These are phyloP conservation scores for Metschnikowia koreensis DNA, from an alignment of 805 yeast species.

Conservation along the genomic window DNA sequence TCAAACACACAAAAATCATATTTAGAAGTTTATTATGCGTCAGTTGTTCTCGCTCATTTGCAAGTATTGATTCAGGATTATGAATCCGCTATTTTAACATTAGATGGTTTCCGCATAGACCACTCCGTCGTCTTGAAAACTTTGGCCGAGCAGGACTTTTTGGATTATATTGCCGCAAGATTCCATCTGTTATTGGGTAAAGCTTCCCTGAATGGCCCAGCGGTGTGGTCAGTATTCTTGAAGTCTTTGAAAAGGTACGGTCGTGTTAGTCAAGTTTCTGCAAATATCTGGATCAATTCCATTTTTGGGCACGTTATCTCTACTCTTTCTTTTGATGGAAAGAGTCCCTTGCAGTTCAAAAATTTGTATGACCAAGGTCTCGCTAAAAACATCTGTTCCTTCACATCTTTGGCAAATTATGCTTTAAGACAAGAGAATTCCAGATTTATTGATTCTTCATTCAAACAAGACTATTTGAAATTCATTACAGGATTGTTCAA, in stretches of 20 bases:
- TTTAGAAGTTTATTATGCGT: slow-evolving; percentile 33
- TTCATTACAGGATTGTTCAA: slow-evolving; percentile 24
- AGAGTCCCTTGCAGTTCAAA: slow-evolving; percentile 16
- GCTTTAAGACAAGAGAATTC: slow-evolving; percentile 24
- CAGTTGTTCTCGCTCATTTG: slow-evolving; percentile 36
- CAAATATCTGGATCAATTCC: slow-evolving; percentile 34
- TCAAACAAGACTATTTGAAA: slow-evolving; percentile 26
- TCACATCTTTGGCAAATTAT: slow-evolving; percentile 28
- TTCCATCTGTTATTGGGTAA: slow-evolving; percentile 33
- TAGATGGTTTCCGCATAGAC: slow-evolving; percentile 12
- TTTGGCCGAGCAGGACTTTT: slow-evolving; percentile 21
- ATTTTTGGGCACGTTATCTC: slow-evolving; percentile 23
- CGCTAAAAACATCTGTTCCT: slow-evolving; percentile 24
- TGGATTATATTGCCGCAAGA: slow-evolving; percentile 33
- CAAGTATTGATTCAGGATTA: slow-evolving; percentile 27
- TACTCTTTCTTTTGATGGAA: slow-evolving; percentile 20
- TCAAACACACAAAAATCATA: slow-evolving; percentile 22
- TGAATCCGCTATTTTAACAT: slow-evolving; percentile 20
- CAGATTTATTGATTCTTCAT: slow-evolving; percentile 15
- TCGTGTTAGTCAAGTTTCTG: slow-evolving; percentile 31
- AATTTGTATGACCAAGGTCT: slow-evolving; percentile 21
- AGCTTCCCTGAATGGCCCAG: slow-evolving; percentile 18
- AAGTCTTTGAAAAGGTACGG: slow-evolving; percentile 17
- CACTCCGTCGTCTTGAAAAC: slow-evolving; percentile 3
- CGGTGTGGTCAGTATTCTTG: slow-evolving; percentile 30